Percentiles rank a stretch among this genome's conserved stretches.
phyloP scores from a whole-genome alignment of 2,329 filamentous ascomycete species.

The Cladosporium sp. region DNA sequence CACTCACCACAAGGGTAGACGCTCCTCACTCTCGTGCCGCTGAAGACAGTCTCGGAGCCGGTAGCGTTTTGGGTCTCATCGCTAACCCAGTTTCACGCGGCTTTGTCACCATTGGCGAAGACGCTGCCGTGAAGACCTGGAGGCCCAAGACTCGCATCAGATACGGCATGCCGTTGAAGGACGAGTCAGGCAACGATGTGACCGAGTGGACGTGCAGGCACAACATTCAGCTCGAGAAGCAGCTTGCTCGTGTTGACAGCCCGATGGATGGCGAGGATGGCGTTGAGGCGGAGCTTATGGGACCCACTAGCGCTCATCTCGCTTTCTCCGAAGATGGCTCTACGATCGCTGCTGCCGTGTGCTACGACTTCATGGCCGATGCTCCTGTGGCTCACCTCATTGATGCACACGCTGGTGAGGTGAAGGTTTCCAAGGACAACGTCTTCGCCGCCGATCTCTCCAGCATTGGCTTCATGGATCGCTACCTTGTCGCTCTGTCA shows the following conservation, averaged over 20 bases:
- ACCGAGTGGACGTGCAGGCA: conserved; percentile 73
- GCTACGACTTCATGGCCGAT: conserved; percentile 41
- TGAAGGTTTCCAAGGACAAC: conserved; percentile 65
- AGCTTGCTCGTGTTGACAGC: conserved; percentile 31
- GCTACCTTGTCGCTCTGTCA: conserved; percentile 74
- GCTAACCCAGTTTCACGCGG: conserved; percentile 68
- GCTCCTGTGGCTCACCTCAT: conserved; percentile 72
- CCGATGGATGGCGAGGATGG: conserved; percentile 39
- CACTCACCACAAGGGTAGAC: conserved; percentile 80
- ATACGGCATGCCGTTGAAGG: conserved; percentile 67
- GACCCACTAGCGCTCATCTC: conserved; percentile 60
- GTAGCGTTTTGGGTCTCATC: conserved; percentile 70
- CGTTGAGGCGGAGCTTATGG: conserved; percentile 39
- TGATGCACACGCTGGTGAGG: conserved; percentile 67
- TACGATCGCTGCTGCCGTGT: conserved; percentile 59
- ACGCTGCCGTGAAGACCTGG: conserved; percentile 80
- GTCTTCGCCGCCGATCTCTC: conserved; percentile 44
- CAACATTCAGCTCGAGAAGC: conserved; percentile 49
- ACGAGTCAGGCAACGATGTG: conserved; percentile 37
- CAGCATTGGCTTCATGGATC: conserved; percentile 68
- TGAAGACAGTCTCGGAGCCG: conserved; percentile 39
- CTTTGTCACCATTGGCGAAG: conserved; percentile 84
- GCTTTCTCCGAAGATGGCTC: conserved; percentile 84
- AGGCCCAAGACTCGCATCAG: conserved; percentile 69
- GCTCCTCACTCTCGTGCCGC: conserved; percentile 65